These are phyloP conservation scores for bread wheat (Triticum aestivum) DNA, from an alignment of 176 grass and related monocot species.

Conservation along the genomic window IWGSC_CS_RefSeq_v2.1 NC_057800.1:518645233-518645732, in stretches of 20 bases:
- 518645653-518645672: background rate
- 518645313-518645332: conserved; percentile 1
- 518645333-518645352: conserved; percentile 1
- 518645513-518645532: conserved; percentile 92
- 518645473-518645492: conserved; percentile 91
- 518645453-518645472: conserved; percentile 74
- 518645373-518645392: background rate
- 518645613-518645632: background rate
- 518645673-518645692: background rate
- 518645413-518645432: conserved; percentile 88
- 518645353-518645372: background rate
- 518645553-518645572: conserved; percentile 88
- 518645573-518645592: background rate
- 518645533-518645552: conserved; percentile 95
- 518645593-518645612: background rate
- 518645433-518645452: conserved; percentile 79
- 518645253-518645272: background rate
- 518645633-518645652: background rate
- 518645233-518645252: background rate
- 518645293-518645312: background rate
- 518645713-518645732: background rate
- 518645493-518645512: conserved; percentile 84
- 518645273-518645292: background rate
- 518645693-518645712: too few species aligned
- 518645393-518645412: conserved; percentile 77